Evolutionary conservation across 1,284 basidiomycete species (phyloP), one percentile per base, ranked within the genome.

Genomic region (Pisolithus thermaeus): DNA sequence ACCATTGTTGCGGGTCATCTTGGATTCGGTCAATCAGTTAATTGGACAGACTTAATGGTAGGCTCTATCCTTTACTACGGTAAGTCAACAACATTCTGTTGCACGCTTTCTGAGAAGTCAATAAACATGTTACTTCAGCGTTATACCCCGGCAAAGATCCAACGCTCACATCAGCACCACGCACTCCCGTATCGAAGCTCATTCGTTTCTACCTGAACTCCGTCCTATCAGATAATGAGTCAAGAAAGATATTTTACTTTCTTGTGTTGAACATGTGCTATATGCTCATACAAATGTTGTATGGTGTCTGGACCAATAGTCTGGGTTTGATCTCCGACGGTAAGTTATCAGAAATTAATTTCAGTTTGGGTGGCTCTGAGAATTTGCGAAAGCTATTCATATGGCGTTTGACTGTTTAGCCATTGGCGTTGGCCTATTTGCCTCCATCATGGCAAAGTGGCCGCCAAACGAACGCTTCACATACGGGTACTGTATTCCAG

Each of bases 361-460:
- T 9, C 6, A 25, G 46, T 40, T 12, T 30, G 45, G 16, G 36
- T 49, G 36, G 16, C 45, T 38, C 44, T 46, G 27, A 57, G 16
- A 35, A 53, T 41, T 50, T 43, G 35, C 46, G 47, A 43, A 58
- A 97, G 96, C 97, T 12, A 99, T 99, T 47, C 97, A 99, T 67
- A 99, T 99, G 97, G 92, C 95, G 23, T 99, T 99, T 62, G 97
- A 99, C 71, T 99, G 97, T 64, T 87, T 97, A 74, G 96, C 96
- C 2, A 93, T 99, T 52, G 96, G 84, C 0, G 92, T 99, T 59
- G 97, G 97, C 2, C 76, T 99, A 1, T 87, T 97, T 56, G 97
- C 97, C 2, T 95, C 92, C 25, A 92, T 99, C 11, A 98, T 98
- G 87, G 92, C 95, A 1, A 94, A 90, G 4, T 99, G 97, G 97